Base-by-base conservation (phyloP, 768 basidiomycete species). In the Neoboletus subvelutipes region DNA sequence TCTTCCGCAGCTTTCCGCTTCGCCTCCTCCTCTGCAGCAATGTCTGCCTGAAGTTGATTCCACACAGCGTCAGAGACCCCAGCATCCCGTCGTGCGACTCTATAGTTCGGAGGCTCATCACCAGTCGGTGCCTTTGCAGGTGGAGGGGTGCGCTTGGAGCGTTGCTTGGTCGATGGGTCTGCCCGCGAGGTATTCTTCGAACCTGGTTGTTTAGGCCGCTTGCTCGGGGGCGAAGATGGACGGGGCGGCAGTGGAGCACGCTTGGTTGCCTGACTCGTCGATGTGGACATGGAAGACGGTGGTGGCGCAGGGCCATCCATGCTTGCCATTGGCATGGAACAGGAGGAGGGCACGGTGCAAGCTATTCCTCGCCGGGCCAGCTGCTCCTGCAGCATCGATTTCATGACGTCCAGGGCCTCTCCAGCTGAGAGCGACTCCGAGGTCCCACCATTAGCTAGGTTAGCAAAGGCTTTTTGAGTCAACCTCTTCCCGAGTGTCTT, bases 31-130 rank as follows among this genome's bases (percentile, higher is more conserved):
- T 63, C 66, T 2, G 66, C 72, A 0, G 67, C 70, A 33, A 70
- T 71, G 45, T 67, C 71, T 11, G 68, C 71, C 47, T 83, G 78
- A 1, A 87, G 73, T 58, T 82, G 75, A 9, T 61, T 45, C 86
- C 85, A 87, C 10, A 80, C 63, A 3, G 64, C 71, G 64, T 87
- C 82, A 0, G 76, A 64, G 1, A 87, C 83, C 0, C 81, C 86
- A 13, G 74, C 58, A 63, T 87, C 86, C 17, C 83, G 79, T 15
- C 40, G 61, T 2, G 52, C 62, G 20, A 56, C 42, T 2, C 43
- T 50, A 45, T 39, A 15, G n/a, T 47, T 62, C 17, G 50, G 59
- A 18, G 60, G 52, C 29, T 41, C 62, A 5, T 55, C 47, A 8
- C 47, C 39, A 3, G 31, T 8, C 54, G 37, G 12, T 45, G 45